Base-by-base conservation (phyloP, 2,329 filamentous ascomycete genomes). In the Colletotrichum tropicale region DNA sequence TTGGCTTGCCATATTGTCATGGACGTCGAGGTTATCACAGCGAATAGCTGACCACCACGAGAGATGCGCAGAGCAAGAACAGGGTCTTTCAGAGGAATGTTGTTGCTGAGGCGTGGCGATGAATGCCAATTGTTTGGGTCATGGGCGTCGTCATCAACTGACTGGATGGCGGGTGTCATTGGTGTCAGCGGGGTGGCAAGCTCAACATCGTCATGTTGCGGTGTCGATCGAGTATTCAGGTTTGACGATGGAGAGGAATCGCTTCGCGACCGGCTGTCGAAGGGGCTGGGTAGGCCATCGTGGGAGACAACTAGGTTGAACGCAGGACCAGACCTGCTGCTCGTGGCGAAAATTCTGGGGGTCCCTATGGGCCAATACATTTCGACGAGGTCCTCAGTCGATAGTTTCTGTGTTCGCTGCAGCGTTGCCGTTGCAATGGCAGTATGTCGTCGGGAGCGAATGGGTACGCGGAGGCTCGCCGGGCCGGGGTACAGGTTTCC, bases 1-100 rank as follows among this genome's bases (percentile, higher is more conserved):
- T 96, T 96, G 71, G 95, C 96, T 86, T 99, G 97, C 97, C 97
- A 99, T 79, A 99, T 90, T n/a, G 94, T 95, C 83, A 99, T 92
- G 15, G 94, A 94, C 3, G 94, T 94, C 7, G 91, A 87, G 1
- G 96, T 98, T 81, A 98, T 95, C 62, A 95, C 95, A 67, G 95
- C 95, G 85, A 99, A 98, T 77, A 92, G 87, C 81, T 96, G 94
- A 55, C 96, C 96, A 71, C 91, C 93, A 60, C 96, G 92, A 3
- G 96, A 94, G 55, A 96, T 91, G 78, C 93, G 92, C 70, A 98
- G 87, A 8, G 94, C 94, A 77, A 95, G 86, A 70, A 98, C 92
- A 26, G 90, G 91, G 82, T 94, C 94, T 81, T 88, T 91, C 61
- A 85, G 82, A 21, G 87, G 89, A 78, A 89, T 86, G 67, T 80